Conservation (phyloP, 345 rosid species). For the Eutrema yunnanense region DNA sequence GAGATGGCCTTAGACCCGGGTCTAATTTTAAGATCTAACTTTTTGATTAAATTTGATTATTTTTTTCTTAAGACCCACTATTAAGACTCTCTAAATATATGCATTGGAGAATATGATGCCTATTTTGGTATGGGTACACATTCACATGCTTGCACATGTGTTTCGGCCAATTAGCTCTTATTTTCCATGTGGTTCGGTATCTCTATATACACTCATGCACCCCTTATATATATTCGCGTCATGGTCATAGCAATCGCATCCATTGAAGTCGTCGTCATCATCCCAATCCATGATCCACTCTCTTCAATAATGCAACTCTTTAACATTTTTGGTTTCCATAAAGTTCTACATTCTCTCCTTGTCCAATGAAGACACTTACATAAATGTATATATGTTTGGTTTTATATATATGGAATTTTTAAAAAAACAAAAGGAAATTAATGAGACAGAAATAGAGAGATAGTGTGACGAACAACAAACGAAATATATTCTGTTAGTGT, state of each 20-base stretch:
- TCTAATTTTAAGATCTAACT: too few species aligned
- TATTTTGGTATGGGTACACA: constrained; percentile 25
- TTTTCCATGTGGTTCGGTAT: constrained; percentile 32
- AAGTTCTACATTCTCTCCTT: constrained; percentile 8
- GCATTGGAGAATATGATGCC: constrained; percentile 33
- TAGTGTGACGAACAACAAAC: background rate
- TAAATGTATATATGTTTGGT: background rate
- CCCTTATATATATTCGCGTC: constrained; percentile 7
- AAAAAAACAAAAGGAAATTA: background rate
- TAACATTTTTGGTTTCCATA: background rate
- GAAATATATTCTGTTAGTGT: background rate
- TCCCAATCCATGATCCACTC: constrained; percentile 4
- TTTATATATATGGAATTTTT: background rate
- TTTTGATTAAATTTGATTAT: too few species aligned
- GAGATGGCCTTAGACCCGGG: too few species aligned
- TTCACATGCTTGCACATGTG: constrained; percentile 36
- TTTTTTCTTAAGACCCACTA: too few species aligned
- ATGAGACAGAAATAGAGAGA: background rate
- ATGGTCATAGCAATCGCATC: constrained; percentile 18
- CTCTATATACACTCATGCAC: constrained; percentile 18
- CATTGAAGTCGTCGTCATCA: constrained; percentile 18
- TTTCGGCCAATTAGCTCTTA: constrained; percentile 29
- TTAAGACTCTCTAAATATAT: too few species aligned
- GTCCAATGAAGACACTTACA: constrained; percentile 6
- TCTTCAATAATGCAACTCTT: constrained; percentile 22